Percentiles rank a stretch among this genome's conserved stretches.
Conservation (phyloP, 257 asterid species). For the Ocimum tenuiflorum region DNA sequence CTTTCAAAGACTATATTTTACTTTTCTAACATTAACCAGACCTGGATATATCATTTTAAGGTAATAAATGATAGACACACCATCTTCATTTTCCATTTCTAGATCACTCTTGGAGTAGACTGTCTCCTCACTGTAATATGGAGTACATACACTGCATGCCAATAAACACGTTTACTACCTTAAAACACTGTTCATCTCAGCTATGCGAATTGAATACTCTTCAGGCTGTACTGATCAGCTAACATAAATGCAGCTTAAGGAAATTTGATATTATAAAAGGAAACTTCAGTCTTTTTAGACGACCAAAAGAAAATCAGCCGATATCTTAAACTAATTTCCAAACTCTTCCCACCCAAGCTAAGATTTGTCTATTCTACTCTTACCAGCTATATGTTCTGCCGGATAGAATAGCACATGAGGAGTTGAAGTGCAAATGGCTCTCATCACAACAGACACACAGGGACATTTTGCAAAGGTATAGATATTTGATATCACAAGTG, state of each 20-base stretch:
- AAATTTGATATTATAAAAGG: background rate
- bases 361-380: background rate
- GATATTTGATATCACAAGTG: background rate
- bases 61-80: slow-evolving; percentile 92
- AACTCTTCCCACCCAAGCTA: slow-evolving; percentile 1
- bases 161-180: slow-evolving; percentile 20
- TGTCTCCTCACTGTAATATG: slow-evolving; percentile 93
- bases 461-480: background rate
- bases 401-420: background rate
- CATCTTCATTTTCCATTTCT: slow-evolving; percentile 90
- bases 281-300: background rate
- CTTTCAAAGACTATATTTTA: slow-evolving; percentile 14
- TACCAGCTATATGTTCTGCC: too few relatives aligned
- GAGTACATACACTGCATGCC: slow-evolving; percentile 72
- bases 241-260: slow-evolving; percentile 7
- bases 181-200: slow-evolving; percentile 3
- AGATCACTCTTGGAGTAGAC: slow-evolving; percentile 88
- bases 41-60: slow-evolving; percentile 98
- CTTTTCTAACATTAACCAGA: slow-evolving; percentile 27
- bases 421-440: background rate
- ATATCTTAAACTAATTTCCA: background rate
- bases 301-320: background rate
- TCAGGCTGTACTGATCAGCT: background rate
- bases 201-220: background rate
- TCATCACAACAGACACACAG: background rate